A percentile compares a stretch with the other conserved stretches of the same genome.
Conservation (phyloP, 352 stramenopile species). For the Pythium oligandrum region DNA sequence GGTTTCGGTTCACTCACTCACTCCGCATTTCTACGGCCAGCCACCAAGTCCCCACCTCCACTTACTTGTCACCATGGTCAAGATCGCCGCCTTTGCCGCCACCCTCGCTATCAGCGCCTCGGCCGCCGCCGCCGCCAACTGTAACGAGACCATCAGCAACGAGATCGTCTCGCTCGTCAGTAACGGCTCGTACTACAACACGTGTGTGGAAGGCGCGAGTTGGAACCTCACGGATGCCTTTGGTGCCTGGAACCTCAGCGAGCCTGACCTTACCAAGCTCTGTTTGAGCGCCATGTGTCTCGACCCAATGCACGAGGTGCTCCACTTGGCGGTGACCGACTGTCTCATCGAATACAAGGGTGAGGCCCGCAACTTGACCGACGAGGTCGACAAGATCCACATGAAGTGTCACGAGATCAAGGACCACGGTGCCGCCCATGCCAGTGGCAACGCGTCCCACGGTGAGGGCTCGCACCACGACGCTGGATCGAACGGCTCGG, state of each 20-base stretch:
- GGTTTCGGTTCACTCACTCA: constrained; percentile 14
- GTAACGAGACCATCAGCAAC: constrained; percentile 28
- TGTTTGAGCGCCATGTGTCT: constrained; percentile 55
- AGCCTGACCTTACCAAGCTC: constrained; percentile 40
- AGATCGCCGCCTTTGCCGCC: constrained; percentile 8
- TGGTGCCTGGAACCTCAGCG: constrained; percentile 40
- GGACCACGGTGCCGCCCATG: constrained; percentile 11
- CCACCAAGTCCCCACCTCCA: constrained; percentile 13
- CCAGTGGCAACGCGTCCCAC: neutral
- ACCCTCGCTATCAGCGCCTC: constrained; percentile 9
- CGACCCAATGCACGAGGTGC: constrained; percentile 45
- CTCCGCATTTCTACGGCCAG: constrained; percentile 7
- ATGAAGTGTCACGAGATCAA: constrained; percentile 35
- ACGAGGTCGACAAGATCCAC: constrained; percentile 38
- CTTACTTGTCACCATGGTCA: constrained; percentile 11
- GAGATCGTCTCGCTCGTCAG: constrained; percentile 30
- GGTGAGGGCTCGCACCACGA: too few relatives aligned
- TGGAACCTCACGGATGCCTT: constrained; percentile 48
- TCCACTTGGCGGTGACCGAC: constrained; percentile 28
- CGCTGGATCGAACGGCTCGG: neutral
- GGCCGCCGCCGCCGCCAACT: constrained; percentile 10
- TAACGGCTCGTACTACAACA: constrained; percentile 49
- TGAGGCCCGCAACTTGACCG: constrained; percentile 29
- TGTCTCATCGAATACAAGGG: constrained; percentile 46
- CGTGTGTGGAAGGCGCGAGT: constrained; percentile 35